Conservation (phyloP, 768 basidiomycete genomes). For the Psilocybe subaeruginosa region DNA sequence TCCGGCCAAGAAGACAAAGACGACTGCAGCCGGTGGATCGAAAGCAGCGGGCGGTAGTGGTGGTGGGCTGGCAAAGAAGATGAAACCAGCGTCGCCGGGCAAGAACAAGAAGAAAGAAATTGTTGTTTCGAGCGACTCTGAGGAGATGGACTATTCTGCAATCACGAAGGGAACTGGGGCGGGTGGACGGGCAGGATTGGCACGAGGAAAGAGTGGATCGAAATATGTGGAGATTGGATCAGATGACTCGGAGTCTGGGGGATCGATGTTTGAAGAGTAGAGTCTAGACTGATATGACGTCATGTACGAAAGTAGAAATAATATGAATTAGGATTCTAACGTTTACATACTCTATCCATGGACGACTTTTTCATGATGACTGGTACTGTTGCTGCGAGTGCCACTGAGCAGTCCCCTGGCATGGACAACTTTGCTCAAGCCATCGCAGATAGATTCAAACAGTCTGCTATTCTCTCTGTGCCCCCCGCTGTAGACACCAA, state of each 20-base stretch:
- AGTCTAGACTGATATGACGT: slow-evolving; percentile 31
- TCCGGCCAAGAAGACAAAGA: slow-evolving; percentile 35
- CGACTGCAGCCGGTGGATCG: slow-evolving; percentile 29
- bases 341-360: slow-evolving; percentile 8
- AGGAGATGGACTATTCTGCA: slow-evolving; percentile 39
- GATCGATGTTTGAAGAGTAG: slow-evolving; percentile 51
- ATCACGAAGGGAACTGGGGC: slow-evolving; percentile 44
- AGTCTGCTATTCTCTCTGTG: slow-evolving; percentile 22
- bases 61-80: slow-evolving; percentile 57
- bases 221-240: slow-evolving; percentile 66
- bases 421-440: slow-evolving; percentile 57
- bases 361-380: not conserved
- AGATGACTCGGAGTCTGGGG: slow-evolving; percentile 48
- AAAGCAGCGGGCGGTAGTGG: no score
- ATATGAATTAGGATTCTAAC: slow-evolving; percentile 10
- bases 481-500: slow-evolving; percentile 8
- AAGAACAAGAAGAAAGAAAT: slow-evolving; percentile 56
- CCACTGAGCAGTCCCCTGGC: slow-evolving; percentile 21
- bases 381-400: no score
- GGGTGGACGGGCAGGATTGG: not conserved
- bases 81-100: slow-evolving; percentile 58
- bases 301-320: slow-evolving; percentile 16
- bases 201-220: slow-evolving; percentile 44
- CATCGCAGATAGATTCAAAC: slow-evolving; percentile 41
- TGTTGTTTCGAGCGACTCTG: slow-evolving; percentile 47